phyloP scores from a whole-genome alignment of 495 filamentous ascomycete species.

The Aspergillus bertholletiae region DNA sequence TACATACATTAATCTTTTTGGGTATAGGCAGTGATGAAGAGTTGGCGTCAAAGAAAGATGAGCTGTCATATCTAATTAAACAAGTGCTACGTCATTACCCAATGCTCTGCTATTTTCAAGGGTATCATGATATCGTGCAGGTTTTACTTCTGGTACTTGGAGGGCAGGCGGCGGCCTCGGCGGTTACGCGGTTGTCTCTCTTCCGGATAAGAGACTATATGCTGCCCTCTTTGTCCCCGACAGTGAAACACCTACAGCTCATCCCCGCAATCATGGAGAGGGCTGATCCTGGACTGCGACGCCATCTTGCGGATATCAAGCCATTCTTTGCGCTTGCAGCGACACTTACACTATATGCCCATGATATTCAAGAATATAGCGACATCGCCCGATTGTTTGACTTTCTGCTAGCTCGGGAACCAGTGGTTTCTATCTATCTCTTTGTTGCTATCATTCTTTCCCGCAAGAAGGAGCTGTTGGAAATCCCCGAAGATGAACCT shows the following conservation, averaged over 20 bases:
- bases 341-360: conserved; percentile 91
- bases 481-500: conserved; percentile 77
- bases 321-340: conserved; percentile 91
- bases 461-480: conserved; percentile 75
- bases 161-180: conserved; percentile 44
- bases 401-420: conserved; percentile 78
- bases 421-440: conserved; percentile 82
- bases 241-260: conserved; percentile 76
- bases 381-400: conserved; percentile 89
- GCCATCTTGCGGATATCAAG: conserved; percentile 70
- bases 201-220: conserved; percentile 95
- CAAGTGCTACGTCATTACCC: conserved; percentile 76
- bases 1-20: conserved; percentile 5
- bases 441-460: conserved; percentile 85
- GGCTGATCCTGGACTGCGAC: conserved; percentile 62
- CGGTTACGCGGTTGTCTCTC: conserved; percentile 75
- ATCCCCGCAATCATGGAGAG: conserved; percentile 74
- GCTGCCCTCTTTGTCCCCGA: conserved; percentile 82
- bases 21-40: conserved; percentile 48
- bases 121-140: conserved; percentile 97
- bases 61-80: conserved; percentile 73
- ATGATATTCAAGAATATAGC: conserved; percentile 87
- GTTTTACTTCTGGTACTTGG: conserved; percentile 88
- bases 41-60: conserved; percentile 60
- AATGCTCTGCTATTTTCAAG: conserved; percentile 93